Conservation (phyloP, 345 rosid genomes). For the Brassica juncea region DNA sequence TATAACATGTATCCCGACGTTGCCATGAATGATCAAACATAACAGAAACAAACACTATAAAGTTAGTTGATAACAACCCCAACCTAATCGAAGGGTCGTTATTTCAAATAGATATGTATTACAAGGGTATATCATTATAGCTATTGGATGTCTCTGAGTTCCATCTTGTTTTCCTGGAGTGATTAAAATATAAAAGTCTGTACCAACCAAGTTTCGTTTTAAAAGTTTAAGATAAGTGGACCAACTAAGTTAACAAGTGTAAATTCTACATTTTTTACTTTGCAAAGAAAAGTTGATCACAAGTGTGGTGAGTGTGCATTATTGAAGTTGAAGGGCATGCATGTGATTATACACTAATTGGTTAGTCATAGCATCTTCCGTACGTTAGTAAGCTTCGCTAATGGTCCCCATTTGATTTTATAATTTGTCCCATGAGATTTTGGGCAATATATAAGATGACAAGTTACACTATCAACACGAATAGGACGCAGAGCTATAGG, state of each 20-base stretch:
- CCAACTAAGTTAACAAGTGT: constrained; percentile 30
- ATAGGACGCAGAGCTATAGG: neutral
- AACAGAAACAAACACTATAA: constrained; percentile 18
- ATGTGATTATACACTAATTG: constrained; percentile 43
- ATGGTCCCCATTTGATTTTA: constrained; percentile 30
- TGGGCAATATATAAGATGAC: constrained; percentile 25
- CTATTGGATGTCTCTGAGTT: constrained; percentile 30
- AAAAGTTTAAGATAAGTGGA: constrained; percentile 21
- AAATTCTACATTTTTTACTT: constrained; percentile 14
- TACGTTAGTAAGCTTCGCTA: constrained; percentile 30
- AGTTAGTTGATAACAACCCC: constrained; percentile 17
- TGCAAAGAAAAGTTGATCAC: constrained; percentile 5
- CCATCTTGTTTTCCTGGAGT: constrained; percentile 7
- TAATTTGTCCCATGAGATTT: constrained; percentile 18
- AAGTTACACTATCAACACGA: constrained; percentile 25
- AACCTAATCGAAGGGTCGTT: constrained; percentile 28
- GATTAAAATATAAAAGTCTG: neutral
- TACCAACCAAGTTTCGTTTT: constrained; percentile 24
- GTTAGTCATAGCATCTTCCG: constrained; percentile 45
- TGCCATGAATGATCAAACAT: constrained; percentile 36
- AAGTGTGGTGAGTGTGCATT: constrained; percentile 29
- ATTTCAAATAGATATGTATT: neutral
- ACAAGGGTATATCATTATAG: constrained; percentile 28
- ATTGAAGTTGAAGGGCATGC: constrained; percentile 34
- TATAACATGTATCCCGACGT: constrained; percentile 19